Conservation (phyloP, 805 yeast species). For the Ogataea trehaloabstinens region DNA sequence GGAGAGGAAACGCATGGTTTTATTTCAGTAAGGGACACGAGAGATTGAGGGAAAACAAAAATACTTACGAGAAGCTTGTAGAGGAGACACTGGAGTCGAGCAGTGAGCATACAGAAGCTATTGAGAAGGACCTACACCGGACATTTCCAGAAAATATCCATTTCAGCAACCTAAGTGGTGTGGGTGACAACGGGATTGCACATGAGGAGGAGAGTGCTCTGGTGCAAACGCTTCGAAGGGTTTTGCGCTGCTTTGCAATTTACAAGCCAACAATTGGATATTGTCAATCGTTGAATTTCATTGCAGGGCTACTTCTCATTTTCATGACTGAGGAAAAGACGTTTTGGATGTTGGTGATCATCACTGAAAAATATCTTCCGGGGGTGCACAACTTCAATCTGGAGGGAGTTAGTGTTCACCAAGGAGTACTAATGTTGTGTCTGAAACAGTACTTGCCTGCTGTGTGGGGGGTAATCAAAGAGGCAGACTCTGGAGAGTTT, state of each 20-base stretch:
- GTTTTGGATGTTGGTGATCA: slow-evolving; percentile 93
- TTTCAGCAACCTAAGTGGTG: slow-evolving; percentile 49
- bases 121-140: slow-evolving; percentile 89
- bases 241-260: slow-evolving; percentile 77
- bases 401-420: slow-evolving; percentile 94
- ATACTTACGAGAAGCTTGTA: slow-evolving; percentile 71
- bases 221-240: slow-evolving; percentile 73
- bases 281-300: slow-evolving; percentile 91
- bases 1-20: slow-evolving; percentile 98
- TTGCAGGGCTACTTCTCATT: slow-evolving; percentile 80
- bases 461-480: slow-evolving; percentile 60
- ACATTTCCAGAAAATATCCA: slow-evolving; percentile 93
- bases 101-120: slow-evolving; percentile 82
- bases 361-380: slow-evolving; percentile 81
- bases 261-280: slow-evolving; percentile 91
- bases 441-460: slow-evolving; percentile 80
- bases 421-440: slow-evolving; percentile 89
- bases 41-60: slow-evolving; percentile 63
- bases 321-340: slow-evolving; percentile 88
- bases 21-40: slow-evolving; percentile 77
- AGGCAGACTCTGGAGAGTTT: slow-evolving; percentile 10
- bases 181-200: slow-evolving; percentile 8
- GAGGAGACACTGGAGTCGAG: slow-evolving; percentile 46
- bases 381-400: slow-evolving; percentile 87
- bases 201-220: slow-evolving; percentile 54